Percentiles rank a stretch among this genome's conserved stretches.
Conservation (phyloP, 2,329 filamentous ascomycete species). For the Acarospora socialis region DNA sequence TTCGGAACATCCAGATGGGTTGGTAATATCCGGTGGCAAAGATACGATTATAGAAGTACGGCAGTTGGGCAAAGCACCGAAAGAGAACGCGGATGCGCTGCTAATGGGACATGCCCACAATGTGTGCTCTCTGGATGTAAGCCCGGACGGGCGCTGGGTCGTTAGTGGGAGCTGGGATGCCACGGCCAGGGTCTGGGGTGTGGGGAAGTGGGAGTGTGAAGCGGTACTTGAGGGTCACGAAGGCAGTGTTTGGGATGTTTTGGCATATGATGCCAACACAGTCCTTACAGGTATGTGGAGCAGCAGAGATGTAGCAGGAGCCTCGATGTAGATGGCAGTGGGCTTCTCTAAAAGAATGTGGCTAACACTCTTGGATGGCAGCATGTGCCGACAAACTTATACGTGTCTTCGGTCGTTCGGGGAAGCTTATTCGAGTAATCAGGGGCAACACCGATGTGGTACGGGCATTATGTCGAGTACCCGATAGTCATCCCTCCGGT, state of each 20-base stretch:
- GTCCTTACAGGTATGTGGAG: slow-evolving; percentile 52
- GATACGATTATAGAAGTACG: slow-evolving; percentile 89
- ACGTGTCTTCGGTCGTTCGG: slow-evolving; percentile 58
- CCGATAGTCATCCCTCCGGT: slow-evolving; percentile 58
- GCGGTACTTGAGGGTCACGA: slow-evolving; percentile 60
- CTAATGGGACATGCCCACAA: slow-evolving; percentile 78
- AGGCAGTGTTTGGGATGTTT: slow-evolving; percentile 78
- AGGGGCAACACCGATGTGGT: slow-evolving; percentile 69
- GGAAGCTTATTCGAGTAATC: slow-evolving; percentile 49
- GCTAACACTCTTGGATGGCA: slow-evolving; percentile 6
- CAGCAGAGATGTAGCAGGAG: slow-evolving; percentile 1
- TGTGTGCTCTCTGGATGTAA: slow-evolving; percentile 73
- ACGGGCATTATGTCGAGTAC: slow-evolving; percentile 74
- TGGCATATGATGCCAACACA: slow-evolving; percentile 65
- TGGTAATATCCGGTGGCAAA: slow-evolving; percentile 76
- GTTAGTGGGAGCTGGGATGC: slow-evolving; percentile 92
- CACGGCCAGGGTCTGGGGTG: slow-evolving; percentile 70
- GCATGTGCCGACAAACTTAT: slow-evolving; percentile 84
- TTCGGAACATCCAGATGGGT: slow-evolving; percentile 55
- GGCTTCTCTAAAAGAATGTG: no score
- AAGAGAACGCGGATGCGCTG: slow-evolving; percentile 70
- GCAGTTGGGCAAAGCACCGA: slow-evolving; percentile 48
- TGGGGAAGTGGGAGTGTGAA: slow-evolving; percentile 73
- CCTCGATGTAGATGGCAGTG: no score
- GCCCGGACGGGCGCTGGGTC: slow-evolving; percentile 55